Conservation (phyloP, 345 rosid genomes). For the Carallia brachiata region DNA sequence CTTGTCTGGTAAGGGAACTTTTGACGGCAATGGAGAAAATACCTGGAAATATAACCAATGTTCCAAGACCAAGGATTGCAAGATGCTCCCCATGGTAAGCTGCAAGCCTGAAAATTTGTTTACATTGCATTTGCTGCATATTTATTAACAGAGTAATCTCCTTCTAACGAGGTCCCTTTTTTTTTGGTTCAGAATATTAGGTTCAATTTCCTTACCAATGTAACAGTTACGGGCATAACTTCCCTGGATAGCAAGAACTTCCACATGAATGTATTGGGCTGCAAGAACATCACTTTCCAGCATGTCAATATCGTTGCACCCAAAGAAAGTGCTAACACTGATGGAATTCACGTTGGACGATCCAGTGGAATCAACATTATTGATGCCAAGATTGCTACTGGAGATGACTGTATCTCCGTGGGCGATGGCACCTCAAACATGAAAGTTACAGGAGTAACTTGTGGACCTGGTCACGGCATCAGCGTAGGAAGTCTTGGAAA, state of each 20-base stretch:
- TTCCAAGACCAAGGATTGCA: slow-evolving; percentile 25
- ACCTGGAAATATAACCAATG: slow-evolving; percentile 43
- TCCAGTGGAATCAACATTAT: slow-evolving; percentile 31
- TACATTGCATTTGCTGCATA: no score
- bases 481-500: slow-evolving; percentile 60
- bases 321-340: slow-evolving; percentile 45
- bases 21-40: slow-evolving; percentile 60
- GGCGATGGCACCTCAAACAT: slow-evolving; percentile 48
- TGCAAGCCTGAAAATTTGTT: neutral
- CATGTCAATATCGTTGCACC: slow-evolving; percentile 36
- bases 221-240: slow-evolving; percentile 25
- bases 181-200: slow-evolving; percentile 13
- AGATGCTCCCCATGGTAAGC: slow-evolving; percentile 45
- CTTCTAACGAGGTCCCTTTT: no score
- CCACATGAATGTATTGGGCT: slow-evolving; percentile 36
- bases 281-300: slow-evolving; percentile 41
- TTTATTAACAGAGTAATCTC: no score
- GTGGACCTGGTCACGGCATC: slow-evolving; percentile 70
- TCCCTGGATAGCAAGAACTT: slow-evolving; percentile 49
- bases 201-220: slow-evolving; percentile 11
- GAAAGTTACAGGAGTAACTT: slow-evolving; percentile 22
- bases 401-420: slow-evolving; percentile 59
- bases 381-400: slow-evolving; percentile 31
- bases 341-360: slow-evolving; percentile 55
- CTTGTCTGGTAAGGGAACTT: slow-evolving; percentile 49